phyloP scores from a whole-genome alignment of 495 filamentous ascomycete species.

The Poronia punctata region DNA sequence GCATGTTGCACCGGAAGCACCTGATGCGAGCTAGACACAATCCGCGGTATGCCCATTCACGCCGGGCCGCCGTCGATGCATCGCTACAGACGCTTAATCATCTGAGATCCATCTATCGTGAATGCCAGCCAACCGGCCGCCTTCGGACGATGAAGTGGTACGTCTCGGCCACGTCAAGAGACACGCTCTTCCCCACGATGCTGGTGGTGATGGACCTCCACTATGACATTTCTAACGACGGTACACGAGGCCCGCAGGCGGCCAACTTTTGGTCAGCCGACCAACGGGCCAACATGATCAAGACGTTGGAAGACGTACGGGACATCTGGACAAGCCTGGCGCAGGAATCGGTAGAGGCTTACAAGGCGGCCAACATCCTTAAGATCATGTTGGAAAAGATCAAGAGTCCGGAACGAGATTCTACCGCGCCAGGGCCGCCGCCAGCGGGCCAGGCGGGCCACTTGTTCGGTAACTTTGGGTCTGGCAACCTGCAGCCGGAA shows the following conservation, averaged over 20 bases:
- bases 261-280: conserved; percentile 62
- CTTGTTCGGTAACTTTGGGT: conserved; percentile 21
- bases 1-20: conserved; percentile 80
- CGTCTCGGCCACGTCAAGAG: conserved; percentile 68
- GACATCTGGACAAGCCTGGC: conserved; percentile 71
- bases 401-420: conserved; percentile 30
- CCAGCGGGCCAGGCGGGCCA: conserved; percentile 10
- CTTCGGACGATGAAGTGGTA: conserved; percentile 67
- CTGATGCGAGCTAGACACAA: conserved; percentile 62
- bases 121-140: conserved; percentile 65
- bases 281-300: conserved; percentile 68
- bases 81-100: conserved; percentile 69
- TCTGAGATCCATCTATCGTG: conserved; percentile 67
- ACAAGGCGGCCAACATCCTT: conserved; percentile 71
- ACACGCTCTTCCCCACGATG: conserved; percentile 87
- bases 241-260: conserved; percentile 37
- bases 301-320: conserved; percentile 60
- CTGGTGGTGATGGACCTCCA: conserved; percentile 74
- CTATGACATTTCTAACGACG: conserved; percentile 33
- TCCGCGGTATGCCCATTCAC: conserved; percentile 69
- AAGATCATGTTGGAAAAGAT: conserved; percentile 74
- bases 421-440: conserved; percentile 20
- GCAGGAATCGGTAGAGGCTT: conserved; percentile 78
- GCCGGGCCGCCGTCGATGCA: conserved; percentile 73
- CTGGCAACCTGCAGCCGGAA: conserved; percentile 41